A percentile compares a stretch with the other conserved stretches of the same genome.
Conservation (phyloP, 352 stramenopile species). For the Phytophthora sp. region DNA sequence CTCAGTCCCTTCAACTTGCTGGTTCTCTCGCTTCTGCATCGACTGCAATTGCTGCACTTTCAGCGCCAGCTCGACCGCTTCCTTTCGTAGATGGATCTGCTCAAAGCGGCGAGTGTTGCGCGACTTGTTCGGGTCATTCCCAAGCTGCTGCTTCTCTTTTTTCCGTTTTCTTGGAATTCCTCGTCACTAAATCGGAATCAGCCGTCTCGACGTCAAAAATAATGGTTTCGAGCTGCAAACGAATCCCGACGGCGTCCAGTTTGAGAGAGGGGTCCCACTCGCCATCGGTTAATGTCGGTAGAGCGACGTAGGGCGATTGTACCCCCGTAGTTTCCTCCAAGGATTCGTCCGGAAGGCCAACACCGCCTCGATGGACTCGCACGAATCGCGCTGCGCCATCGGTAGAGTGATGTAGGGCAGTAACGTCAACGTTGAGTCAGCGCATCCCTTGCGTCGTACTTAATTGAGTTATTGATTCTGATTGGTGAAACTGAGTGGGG, state of each 20-base stretch:
- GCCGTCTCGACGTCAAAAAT: neutral
- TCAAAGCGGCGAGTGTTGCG: slow-evolving; percentile 11
- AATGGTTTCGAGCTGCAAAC: neutral
- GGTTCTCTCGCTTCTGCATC: neutral
- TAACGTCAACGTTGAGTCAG: no score
- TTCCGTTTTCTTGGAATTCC: neutral
- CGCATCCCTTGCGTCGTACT: no score
- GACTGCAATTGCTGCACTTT: slow-evolving; percentile 6
- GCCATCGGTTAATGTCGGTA: neutral
- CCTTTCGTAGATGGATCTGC: slow-evolving; percentile 4
- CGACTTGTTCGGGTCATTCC: slow-evolving; percentile 26
- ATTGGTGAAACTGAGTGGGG: no score
- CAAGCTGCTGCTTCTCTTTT: neutral
- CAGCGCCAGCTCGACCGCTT: slow-evolving; percentile 6
- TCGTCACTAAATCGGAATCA: neutral
- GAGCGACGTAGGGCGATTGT: neutral
- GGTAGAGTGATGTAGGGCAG: no score
- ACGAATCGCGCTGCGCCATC: neutral
- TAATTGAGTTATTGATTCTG: no score
- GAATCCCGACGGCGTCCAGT: neutral
- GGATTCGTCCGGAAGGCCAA: neutral
- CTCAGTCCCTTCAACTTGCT: neutral
- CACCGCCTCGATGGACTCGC: neutral
- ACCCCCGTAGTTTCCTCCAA: neutral
- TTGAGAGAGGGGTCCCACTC: neutral